Base-by-base conservation (phyloP, 2,329 filamentous ascomycete species). In the Shiraia sp. region DNA sequence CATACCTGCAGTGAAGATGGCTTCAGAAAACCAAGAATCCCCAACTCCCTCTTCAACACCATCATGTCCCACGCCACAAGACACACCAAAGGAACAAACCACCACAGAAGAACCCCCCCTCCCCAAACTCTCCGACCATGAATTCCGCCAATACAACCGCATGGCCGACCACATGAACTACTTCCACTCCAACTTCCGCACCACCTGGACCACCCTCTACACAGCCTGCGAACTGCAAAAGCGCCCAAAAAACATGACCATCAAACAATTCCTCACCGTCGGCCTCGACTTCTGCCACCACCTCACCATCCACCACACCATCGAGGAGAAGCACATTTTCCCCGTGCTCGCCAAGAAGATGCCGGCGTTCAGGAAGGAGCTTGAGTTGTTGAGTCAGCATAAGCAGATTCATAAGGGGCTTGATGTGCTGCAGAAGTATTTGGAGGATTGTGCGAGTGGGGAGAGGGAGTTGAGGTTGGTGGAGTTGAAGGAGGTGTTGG, bases 321-420 rank as follows among this genome's bases (percentile, higher is more conserved):
- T 95, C 59, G 91, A 96, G 68, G 90, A 96, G 69, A 72, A 75
- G 31, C 81, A 90, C 65, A 76, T 96, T 28, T 96, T 95, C 68
- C 91, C 90, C 1, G 62, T 85, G 1, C 79, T 96, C 2, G 89
- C 87, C 10, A 75, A 74, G 55, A 84, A 82, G 53, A 95, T 95
- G 89, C 83, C 87, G 4, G 85, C 87, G 52, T 95, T 95, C 63
- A 74, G 75, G 46, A 74, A 72, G 50, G 77, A 79, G n/a, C 76
- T 85, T 10, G 79, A 86, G 60, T 72, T 93, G 32, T 68, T 93
- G 36, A 77, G 72, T 6, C 89, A 96, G 72, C 90, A 96, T 66
- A 78, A 78, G 57, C 72, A 83, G 63, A 96, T 96, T 56, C 90
- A 96, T 65, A 72, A 75, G 3, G 91, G 88, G 0, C 75, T 93